Percentiles rank a stretch among this genome's conserved stretches.
phyloP scores from a whole-genome alignment of 345 rosid genomes.

The Adansonia digitata region DNA sequence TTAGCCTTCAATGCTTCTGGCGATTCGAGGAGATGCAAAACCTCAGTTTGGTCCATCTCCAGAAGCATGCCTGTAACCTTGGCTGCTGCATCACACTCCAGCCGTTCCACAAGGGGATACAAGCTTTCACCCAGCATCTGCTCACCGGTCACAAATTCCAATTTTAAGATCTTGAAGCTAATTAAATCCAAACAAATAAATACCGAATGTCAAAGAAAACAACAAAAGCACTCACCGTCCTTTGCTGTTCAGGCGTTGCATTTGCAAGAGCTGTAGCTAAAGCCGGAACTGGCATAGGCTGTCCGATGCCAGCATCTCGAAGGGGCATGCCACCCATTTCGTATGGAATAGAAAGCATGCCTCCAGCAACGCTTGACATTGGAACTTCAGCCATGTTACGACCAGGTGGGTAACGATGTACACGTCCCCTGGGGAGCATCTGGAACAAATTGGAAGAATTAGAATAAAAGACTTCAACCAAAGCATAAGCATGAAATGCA shows the following conservation, averaged over 20 bases:
- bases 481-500: not conserved
- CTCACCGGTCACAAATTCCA: not conserved
- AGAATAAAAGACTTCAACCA: not conserved
- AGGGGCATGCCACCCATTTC: conserved; percentile 54
- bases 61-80: conserved; percentile 85
- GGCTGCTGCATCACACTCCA: conserved; percentile 61
- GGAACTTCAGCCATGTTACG: conserved; percentile 55
- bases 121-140: conserved; percentile 77
- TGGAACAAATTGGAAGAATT: not conserved
- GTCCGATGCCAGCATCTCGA: conserved; percentile 44
- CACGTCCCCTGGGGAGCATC: conserved; percentile 77
- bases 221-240: conserved; percentile 38
- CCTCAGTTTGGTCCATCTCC: conserved; percentile 87
- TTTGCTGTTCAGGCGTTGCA: conserved; percentile 70
- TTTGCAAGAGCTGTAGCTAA: conserved; percentile 68
- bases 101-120: conserved; percentile 69
- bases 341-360: conserved; percentile 53
- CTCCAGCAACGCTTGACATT: conserved; percentile 42
- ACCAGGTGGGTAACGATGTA: conserved; percentile 60
- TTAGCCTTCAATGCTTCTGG: conserved; percentile 61
- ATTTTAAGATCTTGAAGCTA: not conserved
- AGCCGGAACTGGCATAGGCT: conserved; percentile 54
- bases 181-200: not conserved
- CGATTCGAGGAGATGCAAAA: conserved; percentile 69
- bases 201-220: not conserved